Conservation (phyloP, 1,284 basidiomycete genomes). For the Ceratobasidium sp. region DNA sequence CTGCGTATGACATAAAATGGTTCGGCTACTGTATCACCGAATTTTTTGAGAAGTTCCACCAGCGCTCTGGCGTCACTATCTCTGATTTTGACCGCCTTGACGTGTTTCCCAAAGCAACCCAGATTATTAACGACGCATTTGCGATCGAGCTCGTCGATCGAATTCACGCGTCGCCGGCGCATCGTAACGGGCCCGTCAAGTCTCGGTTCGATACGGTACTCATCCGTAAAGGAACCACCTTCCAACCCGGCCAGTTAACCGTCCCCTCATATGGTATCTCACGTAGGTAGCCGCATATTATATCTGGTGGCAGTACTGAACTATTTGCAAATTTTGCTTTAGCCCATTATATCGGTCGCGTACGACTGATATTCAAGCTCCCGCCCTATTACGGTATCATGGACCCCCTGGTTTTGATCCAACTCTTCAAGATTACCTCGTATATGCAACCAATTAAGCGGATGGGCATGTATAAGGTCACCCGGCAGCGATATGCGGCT, state of each 20-base stretch:
- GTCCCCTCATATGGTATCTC: neutral
- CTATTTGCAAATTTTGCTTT: neutral
- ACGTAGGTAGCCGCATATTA: neutral
- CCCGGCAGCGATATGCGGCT: neutral
- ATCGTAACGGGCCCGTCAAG: neutral
- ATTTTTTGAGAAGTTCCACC: neutral
- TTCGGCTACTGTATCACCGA: neutral
- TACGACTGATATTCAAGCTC: conserved; percentile 11
- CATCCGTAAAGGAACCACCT: neutral
- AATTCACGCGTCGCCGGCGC: neutral
- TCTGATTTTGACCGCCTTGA: neutral
- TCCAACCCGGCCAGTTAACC: neutral
- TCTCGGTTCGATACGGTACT: neutral
- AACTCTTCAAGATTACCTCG: neutral
- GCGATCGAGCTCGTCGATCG: neutral
- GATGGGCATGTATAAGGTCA: conserved; percentile 1
- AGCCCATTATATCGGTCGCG: neutral
- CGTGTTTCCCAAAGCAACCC: neutral
- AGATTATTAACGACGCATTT: conserved; percentile 3
- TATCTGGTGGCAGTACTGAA: neutral
- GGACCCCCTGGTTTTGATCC: neutral
- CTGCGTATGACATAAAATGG: neutral
- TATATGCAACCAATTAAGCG: neutral
- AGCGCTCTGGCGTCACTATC: neutral
- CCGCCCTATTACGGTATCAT: neutral